Evolutionary conservation across 805 yeast species (phyloP), one percentile per base, ranked within the genome.

Genomic region (Kuraishia floccosa): DNA sequence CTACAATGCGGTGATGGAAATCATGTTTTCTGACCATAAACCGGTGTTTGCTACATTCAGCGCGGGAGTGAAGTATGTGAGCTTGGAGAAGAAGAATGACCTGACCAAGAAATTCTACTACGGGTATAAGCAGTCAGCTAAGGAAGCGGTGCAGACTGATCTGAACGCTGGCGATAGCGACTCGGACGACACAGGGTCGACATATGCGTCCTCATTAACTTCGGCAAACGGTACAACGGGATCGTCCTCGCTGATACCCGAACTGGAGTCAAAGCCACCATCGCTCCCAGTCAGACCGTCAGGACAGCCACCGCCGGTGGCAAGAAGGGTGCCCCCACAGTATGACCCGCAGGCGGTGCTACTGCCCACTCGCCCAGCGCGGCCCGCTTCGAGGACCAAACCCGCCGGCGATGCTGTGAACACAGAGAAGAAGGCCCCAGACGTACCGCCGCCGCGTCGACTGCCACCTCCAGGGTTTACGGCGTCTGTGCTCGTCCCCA

Each of bases 41-140:
- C 98, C 98, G 0, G 95, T 91, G 3, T 91, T 68, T 52, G 86
- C 89, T 4, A 73, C 85, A 1, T 86, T 80, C 46, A 58, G 63
- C 21, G 72, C 82, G 10, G 61, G 56, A 13, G 87, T 84, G 13
- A 67, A 72, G 33, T 68, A 82, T 33, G 64, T 87, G 20, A 80
- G 91, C 49, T 80, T 80, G 37, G 62, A 52, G 8, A 55, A 63
- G 23, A 82, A 73, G 49, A 61, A 65, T 30, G 54, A 58, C 25
- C 52, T 87, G 34, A 60, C 74, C 12, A 61, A 65, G 25, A 66
- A 73, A 31, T 54, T 89, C 23, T 79, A 82, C 44, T 66, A 68
- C 23, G 67, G 61, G 30, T 74, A 72, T 38, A 72, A 76, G 30
- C 47, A 51, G 18, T 30, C 36, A 5, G n/a, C n/a, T n/a, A n/a